phyloP scores from a whole-genome alignment of 2,329 filamentous ascomycete species.

The Diaporthe citrichinensis region DNA sequence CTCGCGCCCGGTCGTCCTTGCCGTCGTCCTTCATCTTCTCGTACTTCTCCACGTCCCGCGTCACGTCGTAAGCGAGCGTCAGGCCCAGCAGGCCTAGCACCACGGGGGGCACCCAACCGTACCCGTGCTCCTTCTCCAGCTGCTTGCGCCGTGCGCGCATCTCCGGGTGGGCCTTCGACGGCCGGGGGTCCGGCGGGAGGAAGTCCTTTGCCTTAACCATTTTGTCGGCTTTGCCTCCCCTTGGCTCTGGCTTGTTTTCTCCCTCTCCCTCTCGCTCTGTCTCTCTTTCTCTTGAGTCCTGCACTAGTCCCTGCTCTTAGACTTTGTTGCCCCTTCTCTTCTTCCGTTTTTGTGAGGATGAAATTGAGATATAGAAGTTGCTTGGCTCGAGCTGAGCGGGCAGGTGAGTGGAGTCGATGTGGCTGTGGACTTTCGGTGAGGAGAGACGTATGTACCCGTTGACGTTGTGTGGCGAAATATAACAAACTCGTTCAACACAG shows the following conservation, averaged over 20 bases:
- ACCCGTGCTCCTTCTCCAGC: constrained; percentile 57
- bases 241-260: background rate
- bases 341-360: too few species aligned
- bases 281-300: too few species aligned
- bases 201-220: constrained; percentile 36
- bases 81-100: constrained; percentile 55
- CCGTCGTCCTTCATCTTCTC: constrained; percentile 48
- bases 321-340: background rate
- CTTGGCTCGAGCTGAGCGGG: background rate
- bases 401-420: background rate
- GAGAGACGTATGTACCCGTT: background rate
- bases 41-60: constrained; percentile 55
- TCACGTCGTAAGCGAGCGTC: constrained; percentile 55
- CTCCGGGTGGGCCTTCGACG: constrained; percentile 56
- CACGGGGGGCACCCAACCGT: constrained; percentile 58
- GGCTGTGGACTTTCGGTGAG: constrained; percentile 2
- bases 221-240: background rate
- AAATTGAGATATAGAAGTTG: background rate
- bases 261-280: background rate
- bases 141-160: constrained; percentile 54
- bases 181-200: constrained; percentile 50
- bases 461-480: constrained; percentile 8
- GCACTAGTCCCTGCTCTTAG: too few species aligned
- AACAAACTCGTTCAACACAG: background rate
- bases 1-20: constrained; percentile 37